Percentiles rank a stretch among this genome's conserved stretches.
These are phyloP conservation scores for Xylaria telfairii DNA, from an alignment of 495 filamentous ascomycete species.

Conservation along the genomic window DNA sequence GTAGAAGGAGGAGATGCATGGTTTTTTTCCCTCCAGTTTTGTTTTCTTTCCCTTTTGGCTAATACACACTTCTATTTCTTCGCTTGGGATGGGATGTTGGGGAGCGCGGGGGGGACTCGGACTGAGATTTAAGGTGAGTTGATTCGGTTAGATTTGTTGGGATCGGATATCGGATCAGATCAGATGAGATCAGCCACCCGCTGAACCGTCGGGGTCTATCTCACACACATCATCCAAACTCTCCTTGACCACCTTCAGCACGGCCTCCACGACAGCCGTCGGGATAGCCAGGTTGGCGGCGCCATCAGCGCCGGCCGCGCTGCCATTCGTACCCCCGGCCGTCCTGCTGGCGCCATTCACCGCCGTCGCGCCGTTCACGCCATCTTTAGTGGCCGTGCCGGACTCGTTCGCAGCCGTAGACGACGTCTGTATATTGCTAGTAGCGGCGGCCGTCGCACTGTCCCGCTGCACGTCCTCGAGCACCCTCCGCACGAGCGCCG, in stretches of 20 bases:
- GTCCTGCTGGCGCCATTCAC: conserved; percentile 32
- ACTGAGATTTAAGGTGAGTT: not conserved
- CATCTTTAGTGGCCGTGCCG: conserved; percentile 17
- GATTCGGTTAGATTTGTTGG: not conserved
- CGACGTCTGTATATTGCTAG: conserved; percentile 12
- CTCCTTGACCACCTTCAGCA: conserved; percentile 58
- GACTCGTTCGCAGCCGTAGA: conserved; percentile 7
- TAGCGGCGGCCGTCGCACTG: conserved; percentile 37
- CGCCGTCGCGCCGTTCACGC: conserved; percentile 16
- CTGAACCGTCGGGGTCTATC: conserved; percentile 44
- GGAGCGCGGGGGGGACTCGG: not conserved
- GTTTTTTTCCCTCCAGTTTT: not conserved
- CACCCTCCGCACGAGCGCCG: conserved; percentile 57
- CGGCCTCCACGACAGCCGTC: conserved; percentile 56
- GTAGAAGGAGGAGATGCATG: not conserved
- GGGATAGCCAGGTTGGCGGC: conserved; percentile 53
- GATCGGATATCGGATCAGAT: not conserved
- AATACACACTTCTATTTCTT: not conserved
- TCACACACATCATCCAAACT: conserved; percentile 57
- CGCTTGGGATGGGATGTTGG: not conserved
- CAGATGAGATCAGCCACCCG: conserved; percentile 24
- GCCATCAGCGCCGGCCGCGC: conserved; percentile 22
- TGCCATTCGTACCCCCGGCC: conserved; percentile 34
- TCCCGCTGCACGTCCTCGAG: conserved; percentile 61
- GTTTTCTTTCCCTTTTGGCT: not conserved